Evolutionary conservation across 148 eudicot genomes (phyloP), one percentile per base, ranked within the genome.

Genomic region (Fallopia convolvulus): DNA sequence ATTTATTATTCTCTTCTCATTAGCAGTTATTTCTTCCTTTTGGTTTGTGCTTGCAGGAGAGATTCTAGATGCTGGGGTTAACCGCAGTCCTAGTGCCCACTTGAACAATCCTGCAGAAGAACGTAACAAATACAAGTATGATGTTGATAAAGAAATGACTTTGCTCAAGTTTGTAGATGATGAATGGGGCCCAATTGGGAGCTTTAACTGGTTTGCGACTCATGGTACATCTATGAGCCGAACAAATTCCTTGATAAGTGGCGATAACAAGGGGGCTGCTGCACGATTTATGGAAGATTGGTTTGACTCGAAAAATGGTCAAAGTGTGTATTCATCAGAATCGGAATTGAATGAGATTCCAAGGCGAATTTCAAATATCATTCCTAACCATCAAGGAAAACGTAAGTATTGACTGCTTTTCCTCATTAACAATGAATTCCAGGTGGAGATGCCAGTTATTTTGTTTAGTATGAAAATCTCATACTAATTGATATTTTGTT

Each of bases 191-290:
- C 90, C 97, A 65, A 86, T 91, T 44, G 99, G 99, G 63, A 92
- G 97, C 88, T 95, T 92, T 83, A 95, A 92, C 82, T 95, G 99
- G 99, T 95, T 92, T 88, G 97, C 99, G 74, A 95, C 99, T 41
- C 99, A 95, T 83, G 99, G 97, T 72, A 95, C 99, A 78, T 95
- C 99, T 75, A 95, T 95, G 99, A 93, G 99, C 81, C 97, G 99
- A 46, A 87, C 99, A 68, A 95, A 95, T 81, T 76, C 86, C 11
- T 83, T 95, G 83, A 92, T 95, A 65, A 95, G 99, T 80, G 99
- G 99, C 74, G 99, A 95, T 84, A 95, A 95, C 83, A 95, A 95
- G 88, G 99, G 99, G 68, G 88, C 97, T 85, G 99, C 97, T 78
- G 96, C 99, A 76, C 90, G 97, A 68, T 91, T 95, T 74, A 95